Evolutionary conservation across 176 grass and related monocot species (phyloP).

Genomic region (Chloris gayana): DNA sequence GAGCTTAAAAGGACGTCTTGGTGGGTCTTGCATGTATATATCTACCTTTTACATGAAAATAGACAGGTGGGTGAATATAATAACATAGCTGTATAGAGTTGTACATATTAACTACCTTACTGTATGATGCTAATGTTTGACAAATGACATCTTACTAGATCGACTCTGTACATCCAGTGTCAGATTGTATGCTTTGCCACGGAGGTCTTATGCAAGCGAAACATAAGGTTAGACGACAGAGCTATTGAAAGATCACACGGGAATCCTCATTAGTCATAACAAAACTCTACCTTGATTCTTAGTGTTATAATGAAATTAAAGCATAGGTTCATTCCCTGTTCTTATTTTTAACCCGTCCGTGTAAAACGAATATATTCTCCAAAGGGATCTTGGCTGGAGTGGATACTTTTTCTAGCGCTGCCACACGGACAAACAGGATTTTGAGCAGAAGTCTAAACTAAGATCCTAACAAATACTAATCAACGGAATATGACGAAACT

Average conservation of each 20-base stretch:
- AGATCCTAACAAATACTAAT: slow-evolving; percentile 14
- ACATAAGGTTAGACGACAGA: not conserved
- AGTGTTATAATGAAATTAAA: not conserved
- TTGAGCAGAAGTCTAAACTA: not conserved
- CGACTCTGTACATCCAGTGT: too few species aligned
- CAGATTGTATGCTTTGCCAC: not conserved
- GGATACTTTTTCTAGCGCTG: not conserved
- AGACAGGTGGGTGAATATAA: slow-evolving; percentile 18
- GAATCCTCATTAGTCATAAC: too few species aligned
- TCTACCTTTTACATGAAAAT: slow-evolving; percentile 36
- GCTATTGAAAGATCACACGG: too few species aligned
- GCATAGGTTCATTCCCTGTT: not conserved
- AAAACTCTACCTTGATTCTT: not conserved
- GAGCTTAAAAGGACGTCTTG: not conserved
- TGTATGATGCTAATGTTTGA: too few species aligned
- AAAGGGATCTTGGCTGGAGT: not conserved
- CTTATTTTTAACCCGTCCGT: too few species aligned
- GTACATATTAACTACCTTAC: slow-evolving; percentile 15
- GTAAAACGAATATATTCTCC: not conserved
- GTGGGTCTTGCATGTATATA: slow-evolving; percentile 29
- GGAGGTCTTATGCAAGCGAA: not conserved
- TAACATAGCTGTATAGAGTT: not conserved
- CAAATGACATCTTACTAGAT: too few species aligned
- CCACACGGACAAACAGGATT: not conserved
- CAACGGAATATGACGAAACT: not conserved